These are phyloP conservation scores for Acanthamoeba royreba DNA, from an alignment of 208 protist species.

Conservation along the genomic window DNA sequence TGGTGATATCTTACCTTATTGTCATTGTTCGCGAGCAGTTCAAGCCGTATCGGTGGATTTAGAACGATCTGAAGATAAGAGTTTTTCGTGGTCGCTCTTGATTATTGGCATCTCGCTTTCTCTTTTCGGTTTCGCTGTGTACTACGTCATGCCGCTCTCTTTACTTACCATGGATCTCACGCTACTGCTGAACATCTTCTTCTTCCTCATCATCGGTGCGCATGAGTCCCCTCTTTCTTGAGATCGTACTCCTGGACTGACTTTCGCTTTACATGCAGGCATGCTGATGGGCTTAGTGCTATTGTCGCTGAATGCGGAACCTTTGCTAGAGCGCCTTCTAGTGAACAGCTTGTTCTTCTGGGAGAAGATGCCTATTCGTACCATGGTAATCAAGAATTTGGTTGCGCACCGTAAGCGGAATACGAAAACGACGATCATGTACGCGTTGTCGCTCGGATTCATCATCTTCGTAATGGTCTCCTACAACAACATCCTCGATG, in stretches of 20 bases:
- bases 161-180: slow-evolving; percentile 85
- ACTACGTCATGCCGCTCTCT: slow-evolving; percentile 90
- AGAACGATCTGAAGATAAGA: slow-evolving; percentile 23
- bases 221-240: neutral
- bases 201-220: slow-evolving; percentile 88
- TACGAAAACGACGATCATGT: slow-evolving; percentile 94
- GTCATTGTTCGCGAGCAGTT: neutral
- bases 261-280: neutral
- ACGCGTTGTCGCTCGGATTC: slow-evolving; percentile 88
- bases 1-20: slow-evolving; percentile 52
- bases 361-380: slow-evolving; percentile 79
- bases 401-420: slow-evolving; percentile 88
- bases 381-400: slow-evolving; percentile 87
- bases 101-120: slow-evolving; percentile 40
- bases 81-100: slow-evolving; percentile 33
- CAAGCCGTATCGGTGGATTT: neutral
- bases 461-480: slow-evolving; percentile 91
- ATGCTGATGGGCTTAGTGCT: slow-evolving; percentile 85
- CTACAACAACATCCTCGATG: slow-evolving; percentile 82
- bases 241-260: neutral
- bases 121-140: slow-evolving; percentile 85
- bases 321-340: slow-evolving; percentile 79
- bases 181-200: slow-evolving; percentile 93
- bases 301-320: slow-evolving; percentile 87
- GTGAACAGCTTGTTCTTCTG: slow-evolving; percentile 86